Percentiles rank a stretch among this genome's conserved stretches.
phyloP scores from a whole-genome alignment of 495 filamentous ascomycete genomes.

The Aspergillus baeticus region DNA sequence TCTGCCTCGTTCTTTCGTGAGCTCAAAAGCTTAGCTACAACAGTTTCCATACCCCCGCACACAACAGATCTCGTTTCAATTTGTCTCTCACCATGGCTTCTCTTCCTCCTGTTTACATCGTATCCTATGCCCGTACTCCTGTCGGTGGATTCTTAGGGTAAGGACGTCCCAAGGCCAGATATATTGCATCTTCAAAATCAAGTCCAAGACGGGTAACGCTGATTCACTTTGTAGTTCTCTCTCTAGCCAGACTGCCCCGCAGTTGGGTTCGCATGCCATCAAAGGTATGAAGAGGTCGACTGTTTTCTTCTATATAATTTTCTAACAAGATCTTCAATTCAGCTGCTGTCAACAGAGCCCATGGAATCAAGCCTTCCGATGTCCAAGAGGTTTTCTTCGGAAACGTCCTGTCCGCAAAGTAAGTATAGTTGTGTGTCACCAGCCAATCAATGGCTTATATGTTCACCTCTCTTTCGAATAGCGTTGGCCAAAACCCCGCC shows the following conservation, averaged over 20 bases:
- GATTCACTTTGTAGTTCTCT: constrained; percentile 60
- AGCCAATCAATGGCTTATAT: background rate
- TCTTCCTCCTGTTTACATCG: constrained; percentile 89
- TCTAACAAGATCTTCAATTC: constrained; percentile 16
- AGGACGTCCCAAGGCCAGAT: constrained; percentile 25
- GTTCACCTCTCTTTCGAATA: constrained; percentile 34
- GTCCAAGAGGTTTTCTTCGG: constrained; percentile 97
- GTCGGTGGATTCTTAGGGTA: constrained; percentile 92
- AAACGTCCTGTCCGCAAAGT: constrained; percentile 97
- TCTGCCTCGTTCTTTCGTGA: background rate
- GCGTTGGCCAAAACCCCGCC: constrained; percentile 94
- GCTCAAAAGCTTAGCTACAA: background rate
- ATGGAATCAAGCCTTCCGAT: constrained; percentile 77
- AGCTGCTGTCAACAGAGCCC: constrained; percentile 84
- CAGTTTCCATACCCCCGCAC: background rate
- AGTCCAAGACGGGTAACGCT: constrained; percentile 9
- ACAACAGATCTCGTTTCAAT: background rate
- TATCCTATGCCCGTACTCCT: constrained; percentile 86
- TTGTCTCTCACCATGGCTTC: constrained; percentile 47
- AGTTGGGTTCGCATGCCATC: constrained; percentile 89
- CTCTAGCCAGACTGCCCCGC: constrained; percentile 77
- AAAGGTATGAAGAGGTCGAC: constrained; percentile 77
- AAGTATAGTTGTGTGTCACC: constrained; percentile 21
- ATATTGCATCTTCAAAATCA: background rate
- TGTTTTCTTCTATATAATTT: no score